phyloP scores from a whole-genome alignment of 345 rosid species.

The Murraya paniculata region DNA sequence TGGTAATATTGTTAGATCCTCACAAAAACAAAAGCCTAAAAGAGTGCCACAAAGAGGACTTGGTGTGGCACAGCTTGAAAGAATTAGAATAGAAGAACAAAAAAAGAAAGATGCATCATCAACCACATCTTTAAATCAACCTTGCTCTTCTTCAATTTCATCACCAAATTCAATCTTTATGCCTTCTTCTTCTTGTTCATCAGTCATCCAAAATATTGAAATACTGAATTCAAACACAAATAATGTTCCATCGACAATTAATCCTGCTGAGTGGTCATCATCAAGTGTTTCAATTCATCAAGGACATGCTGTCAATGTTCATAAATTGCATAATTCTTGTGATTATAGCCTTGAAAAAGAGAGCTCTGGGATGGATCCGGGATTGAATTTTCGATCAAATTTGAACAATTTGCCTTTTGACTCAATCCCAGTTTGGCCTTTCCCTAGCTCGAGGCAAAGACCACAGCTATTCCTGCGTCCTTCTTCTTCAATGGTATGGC shows the following conservation, averaged over 20 bases:
- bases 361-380: slow-evolving; percentile 32
- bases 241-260: slow-evolving; percentile 26
- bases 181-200: slow-evolving; percentile 19
- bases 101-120: slow-evolving; percentile 35
- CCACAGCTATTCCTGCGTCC: slow-evolving; percentile 27
- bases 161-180: slow-evolving; percentile 21
- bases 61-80: slow-evolving; percentile 71
- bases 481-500: slow-evolving; percentile 34
- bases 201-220: slow-evolving; percentile 20
- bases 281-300: slow-evolving; percentile 12
- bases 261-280: slow-evolving; percentile 13
- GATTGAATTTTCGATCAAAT: slow-evolving; percentile 16
- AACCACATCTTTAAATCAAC: slow-evolving; percentile 18
- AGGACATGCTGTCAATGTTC: slow-evolving; percentile 19
- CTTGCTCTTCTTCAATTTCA: slow-evolving; percentile 23
- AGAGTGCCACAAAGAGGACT: slow-evolving; percentile 66
- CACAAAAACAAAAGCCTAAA: slow-evolving; percentile 43
- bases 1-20: slow-evolving; percentile 23
- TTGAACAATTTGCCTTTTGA: slow-evolving; percentile 26
- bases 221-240: neutral
- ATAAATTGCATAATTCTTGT: slow-evolving; percentile 27
- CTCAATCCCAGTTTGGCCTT: slow-evolving; percentile 34
- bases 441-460: slow-evolving; percentile 33
- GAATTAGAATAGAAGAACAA: slow-evolving; percentile 56
- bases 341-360: slow-evolving; percentile 26